phyloP scores from a whole-genome alignment of 2,329 filamentous ascomycete species.

The Sarocladium brachiariae region DNA sequence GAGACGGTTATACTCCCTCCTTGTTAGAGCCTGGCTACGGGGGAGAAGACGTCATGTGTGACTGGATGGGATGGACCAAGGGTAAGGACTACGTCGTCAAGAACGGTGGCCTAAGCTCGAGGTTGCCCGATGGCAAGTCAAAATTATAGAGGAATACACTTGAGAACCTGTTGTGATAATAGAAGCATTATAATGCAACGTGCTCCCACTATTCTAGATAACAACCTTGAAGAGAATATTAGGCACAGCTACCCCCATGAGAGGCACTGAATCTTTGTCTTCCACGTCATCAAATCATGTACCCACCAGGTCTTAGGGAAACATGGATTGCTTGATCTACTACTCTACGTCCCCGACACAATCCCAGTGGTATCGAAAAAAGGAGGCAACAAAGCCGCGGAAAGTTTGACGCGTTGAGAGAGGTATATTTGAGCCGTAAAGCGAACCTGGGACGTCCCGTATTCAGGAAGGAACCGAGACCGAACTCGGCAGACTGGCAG shows the following conservation, averaged over 20 bases:
- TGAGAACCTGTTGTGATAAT: not conserved
- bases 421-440: conserved; percentile 3
- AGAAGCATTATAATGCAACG: not conserved
- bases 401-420: not conserved
- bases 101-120: conserved; percentile 54
- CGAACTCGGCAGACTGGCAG: too few species aligned
- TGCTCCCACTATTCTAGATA: not conserved
- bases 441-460: not conserved
- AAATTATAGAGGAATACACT: conserved; percentile 22
- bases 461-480: too few species aligned
- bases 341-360: conserved; percentile 6
- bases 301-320: not conserved
- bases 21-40: conserved; percentile 60
- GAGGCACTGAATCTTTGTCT: not conserved
- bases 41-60: conserved; percentile 59
- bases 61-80: conserved; percentile 73
- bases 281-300: not conserved
- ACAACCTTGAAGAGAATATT: not conserved
- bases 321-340: conserved; percentile 6
- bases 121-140: conserved; percentile 16
- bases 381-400: not conserved
- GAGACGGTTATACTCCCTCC: conserved; percentile 58
- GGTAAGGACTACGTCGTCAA: conserved; percentile 64
- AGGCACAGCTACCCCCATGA: not conserved
- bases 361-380: conserved; percentile 10